Evolutionary conservation across 2,329 filamentous ascomycete genomes (phyloP), one percentile per base, ranked within the genome.

Genomic region (Cladophialophora bantiana): DNA sequence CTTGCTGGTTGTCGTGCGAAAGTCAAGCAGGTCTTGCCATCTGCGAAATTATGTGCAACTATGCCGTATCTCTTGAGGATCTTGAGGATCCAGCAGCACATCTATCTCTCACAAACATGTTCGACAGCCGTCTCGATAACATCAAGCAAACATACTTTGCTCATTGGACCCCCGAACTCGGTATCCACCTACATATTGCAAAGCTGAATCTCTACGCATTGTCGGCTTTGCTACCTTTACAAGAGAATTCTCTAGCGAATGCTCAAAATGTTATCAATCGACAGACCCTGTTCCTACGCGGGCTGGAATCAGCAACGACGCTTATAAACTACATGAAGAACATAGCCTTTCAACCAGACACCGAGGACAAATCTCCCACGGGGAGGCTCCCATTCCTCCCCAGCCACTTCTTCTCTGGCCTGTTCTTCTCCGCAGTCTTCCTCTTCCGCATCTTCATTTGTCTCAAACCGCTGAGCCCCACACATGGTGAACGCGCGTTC

Each of bases 311-410:
- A 36, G 35, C 35, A 12, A 36, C 35, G 2, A 36, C 35, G 1
- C 7, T 36, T 12, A 36, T 36, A 36, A 7, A 36, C 35, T 36
- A 36, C 10, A 36, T 36, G 35, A 36, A 36, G 35, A 36, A 36
- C 35, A 36, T 36, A 36, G 35, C 35, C 35, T 36, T 12, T 5
- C 7, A 7, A 36, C 35, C 1, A 36, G 35, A 12, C 4, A 1
- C 35, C 35, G 35, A 36, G 35, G 35, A 36, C 35, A 7, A 36
- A 5, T 12, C 35, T 20, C 50, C 50, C 32, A n/a, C 20, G 15
- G 50, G n/a, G 5, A 20, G 12, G 50, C 32, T 62, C 26, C 54
- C 60, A 18, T 62, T 62, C 60, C n/a, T 55, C 36, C 60, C 60
- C 36, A 62, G 32, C 45, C 36, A 62, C 60, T 36, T 55, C 15